These are phyloP conservation scores for Salix viminalis DNA, from an alignment of 345 rosid genomes.

Conservation along the genomic window DNA sequence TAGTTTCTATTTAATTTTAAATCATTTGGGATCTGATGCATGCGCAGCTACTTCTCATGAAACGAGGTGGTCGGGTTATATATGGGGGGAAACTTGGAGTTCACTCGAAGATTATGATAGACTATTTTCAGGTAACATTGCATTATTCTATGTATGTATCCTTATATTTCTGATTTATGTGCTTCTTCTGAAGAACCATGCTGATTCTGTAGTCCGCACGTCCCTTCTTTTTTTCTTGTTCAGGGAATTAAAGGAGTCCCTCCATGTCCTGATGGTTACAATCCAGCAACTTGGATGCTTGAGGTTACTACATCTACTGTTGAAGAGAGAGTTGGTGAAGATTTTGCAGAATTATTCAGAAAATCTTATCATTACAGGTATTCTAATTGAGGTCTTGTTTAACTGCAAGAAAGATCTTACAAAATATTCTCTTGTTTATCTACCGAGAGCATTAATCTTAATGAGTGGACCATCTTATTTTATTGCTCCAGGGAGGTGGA, in stretches of 20 bases:
- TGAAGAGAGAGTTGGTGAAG: slow-evolving; percentile 57
- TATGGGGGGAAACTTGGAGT: slow-evolving; percentile 82
- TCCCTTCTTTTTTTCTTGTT: background rate
- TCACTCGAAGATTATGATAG: slow-evolving; percentile 56
- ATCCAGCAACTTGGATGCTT: slow-evolving; percentile 99
- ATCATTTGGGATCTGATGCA: background rate
- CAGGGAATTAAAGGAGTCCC: slow-evolving; percentile 64
- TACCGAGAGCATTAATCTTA: background rate
- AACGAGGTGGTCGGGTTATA: slow-evolving; percentile 86
- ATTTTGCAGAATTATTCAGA: slow-evolving; percentile 67
- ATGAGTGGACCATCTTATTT: slow-evolving; percentile 1
- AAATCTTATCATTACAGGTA: slow-evolving; percentile 40
- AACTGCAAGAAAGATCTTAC: background rate
- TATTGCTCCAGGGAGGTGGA: slow-evolving; percentile 58
- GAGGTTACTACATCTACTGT: slow-evolving; percentile 65
- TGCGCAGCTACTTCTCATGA: slow-evolving; percentile 86
- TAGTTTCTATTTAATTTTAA: slow-evolving; percentile 1
- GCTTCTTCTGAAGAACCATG: background rate
- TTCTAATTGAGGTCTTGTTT: background rate
- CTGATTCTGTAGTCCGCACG: background rate
- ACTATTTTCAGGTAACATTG: slow-evolving; percentile 73
- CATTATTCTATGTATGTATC: background rate
- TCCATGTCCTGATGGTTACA: slow-evolving; percentile 58
- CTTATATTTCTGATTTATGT: background rate
- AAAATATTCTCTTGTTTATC: background rate